Evolutionary conservation across 2,329 filamentous ascomycete genomes (phyloP).

Genomic region (Periconia sp.): DNA sequence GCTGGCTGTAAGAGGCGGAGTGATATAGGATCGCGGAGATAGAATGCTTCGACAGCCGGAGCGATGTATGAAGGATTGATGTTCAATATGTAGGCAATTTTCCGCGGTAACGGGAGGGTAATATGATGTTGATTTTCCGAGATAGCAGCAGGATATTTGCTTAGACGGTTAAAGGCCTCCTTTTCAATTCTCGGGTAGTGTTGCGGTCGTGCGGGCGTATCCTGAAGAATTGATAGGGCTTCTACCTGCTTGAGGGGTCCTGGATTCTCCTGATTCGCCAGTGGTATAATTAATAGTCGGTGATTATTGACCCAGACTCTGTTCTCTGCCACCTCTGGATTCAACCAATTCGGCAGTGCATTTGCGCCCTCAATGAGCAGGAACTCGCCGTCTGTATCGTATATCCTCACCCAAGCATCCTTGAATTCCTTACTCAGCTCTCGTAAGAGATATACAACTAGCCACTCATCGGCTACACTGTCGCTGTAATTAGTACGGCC

Average conservation of each 20-base stretch:
- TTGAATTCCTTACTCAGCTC: conserved; percentile 77
- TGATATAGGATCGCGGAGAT: conserved; percentile 81
- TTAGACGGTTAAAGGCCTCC: conserved; percentile 88
- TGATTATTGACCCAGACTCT: conserved; percentile 87
- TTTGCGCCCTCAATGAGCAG: conserved; percentile 92
- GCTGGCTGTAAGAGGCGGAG: conserved; percentile 69
- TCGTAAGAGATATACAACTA: conserved; percentile 87
- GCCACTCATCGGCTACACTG: conserved; percentile 96
- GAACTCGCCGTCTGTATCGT: conserved; percentile 93
- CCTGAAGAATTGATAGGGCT: conserved; percentile 67
- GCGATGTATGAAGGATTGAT: conserved; percentile 76
- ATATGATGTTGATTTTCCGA: conserved; percentile 76
- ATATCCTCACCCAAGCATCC: conserved; percentile 80
- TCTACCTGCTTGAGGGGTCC: conserved; percentile 64
- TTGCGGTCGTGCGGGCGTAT: conserved; percentile 64
- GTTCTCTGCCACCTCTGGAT: conserved; percentile 85
- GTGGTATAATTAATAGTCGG: conserved; percentile 74
- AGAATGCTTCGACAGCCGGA: conserved; percentile 88
- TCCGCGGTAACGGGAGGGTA: conserved; percentile 76
- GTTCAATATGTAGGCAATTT: conserved; percentile 80
- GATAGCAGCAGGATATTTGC: conserved; percentile 82
- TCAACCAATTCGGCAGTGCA: conserved; percentile 86
- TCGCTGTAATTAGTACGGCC: conserved; percentile 89
- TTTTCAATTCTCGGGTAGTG: conserved; percentile 78
- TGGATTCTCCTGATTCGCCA: conserved; percentile 41